Evolutionary conservation across 257 asterid species (phyloP).

Genomic region (Gentiana straminea): DNA sequence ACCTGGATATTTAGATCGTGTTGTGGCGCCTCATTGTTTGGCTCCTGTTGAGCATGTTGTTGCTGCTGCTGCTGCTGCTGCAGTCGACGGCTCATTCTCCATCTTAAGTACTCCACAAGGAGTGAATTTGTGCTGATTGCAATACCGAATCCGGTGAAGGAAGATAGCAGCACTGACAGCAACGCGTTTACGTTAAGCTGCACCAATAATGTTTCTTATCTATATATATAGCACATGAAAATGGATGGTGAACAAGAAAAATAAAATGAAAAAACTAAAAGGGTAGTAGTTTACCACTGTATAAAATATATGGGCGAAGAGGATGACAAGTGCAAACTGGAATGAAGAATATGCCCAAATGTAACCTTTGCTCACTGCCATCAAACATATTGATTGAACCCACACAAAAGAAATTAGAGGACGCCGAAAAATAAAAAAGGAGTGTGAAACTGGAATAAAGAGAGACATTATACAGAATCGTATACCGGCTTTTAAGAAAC

Average conservation of each 20-base stretch:
- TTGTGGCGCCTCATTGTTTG: not conserved
- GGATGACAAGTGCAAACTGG: conserved; percentile 92
- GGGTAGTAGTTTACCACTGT: conserved; percentile 42
- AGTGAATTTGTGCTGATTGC: conserved; percentile 90
- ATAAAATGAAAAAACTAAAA: not conserved
- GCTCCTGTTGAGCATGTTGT: conserved; percentile 16
- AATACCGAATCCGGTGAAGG: conserved; percentile 94
- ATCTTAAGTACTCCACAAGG: conserved; percentile 76
- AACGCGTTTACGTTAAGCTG: conserved; percentile 79
- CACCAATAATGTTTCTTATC: not conserved
- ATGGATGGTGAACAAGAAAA: too few relatives aligned
- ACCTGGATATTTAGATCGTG: conserved; percentile 15
- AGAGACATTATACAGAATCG: too few relatives aligned
- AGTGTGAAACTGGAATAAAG: too few relatives aligned
- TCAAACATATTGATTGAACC: not conserved
- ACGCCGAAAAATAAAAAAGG: too few relatives aligned
- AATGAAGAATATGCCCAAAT: conserved; percentile 97
- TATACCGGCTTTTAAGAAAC: not conserved
- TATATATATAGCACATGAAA: too few relatives aligned
- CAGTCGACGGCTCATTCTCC: conserved; percentile 57
- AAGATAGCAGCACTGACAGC: conserved; percentile 80
- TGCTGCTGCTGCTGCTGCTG: conserved; percentile 6
- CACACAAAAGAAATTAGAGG: not conserved
- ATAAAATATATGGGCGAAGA: conserved; percentile 87
- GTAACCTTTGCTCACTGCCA: conserved; percentile 85